Evolutionary conservation across 108 stramenopile genomes (phyloP).

Genomic region (Cylindrotheca fusiformis): DNA sequence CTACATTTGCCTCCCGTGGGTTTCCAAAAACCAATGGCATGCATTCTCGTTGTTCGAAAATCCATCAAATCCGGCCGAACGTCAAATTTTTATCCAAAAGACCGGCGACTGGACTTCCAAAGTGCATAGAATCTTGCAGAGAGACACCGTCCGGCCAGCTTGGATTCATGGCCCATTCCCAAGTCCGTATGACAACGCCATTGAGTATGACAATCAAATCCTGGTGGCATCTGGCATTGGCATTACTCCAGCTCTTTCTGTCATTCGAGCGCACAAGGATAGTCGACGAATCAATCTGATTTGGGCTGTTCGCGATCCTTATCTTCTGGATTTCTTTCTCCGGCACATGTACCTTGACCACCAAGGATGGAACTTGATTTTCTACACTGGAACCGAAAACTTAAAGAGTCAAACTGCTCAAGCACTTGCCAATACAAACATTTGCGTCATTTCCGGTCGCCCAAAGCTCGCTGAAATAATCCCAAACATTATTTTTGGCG

Average conservation of each 20-base stretch:
- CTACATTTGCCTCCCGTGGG: conserved; percentile 49
- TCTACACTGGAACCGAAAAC: conserved; percentile 47
- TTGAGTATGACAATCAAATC: conserved; percentile 42
- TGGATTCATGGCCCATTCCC: conserved; percentile 54
- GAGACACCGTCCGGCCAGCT: conserved; percentile 37
- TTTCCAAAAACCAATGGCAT: conserved; percentile 46
- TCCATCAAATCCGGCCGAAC: conserved; percentile 27
- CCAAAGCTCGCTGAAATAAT: conserved; percentile 33
- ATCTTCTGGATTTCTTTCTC: conserved; percentile 50
- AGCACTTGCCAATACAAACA: conserved; percentile 21
- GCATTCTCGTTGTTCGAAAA: conserved; percentile 48
- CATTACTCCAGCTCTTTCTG: conserved; percentile 49
- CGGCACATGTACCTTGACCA: conserved; percentile 41
- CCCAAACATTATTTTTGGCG: conserved; percentile 35
- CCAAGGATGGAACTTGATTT: conserved; percentile 42
- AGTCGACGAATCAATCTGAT: conserved; percentile 43
- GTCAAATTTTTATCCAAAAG: conserved; percentile 47
- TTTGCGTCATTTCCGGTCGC: conserved; percentile 31
- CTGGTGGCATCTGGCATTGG: conserved; percentile 43
- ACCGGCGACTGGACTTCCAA: conserved; percentile 47
- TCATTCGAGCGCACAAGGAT: conserved; percentile 36
- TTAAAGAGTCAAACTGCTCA: not conserved
- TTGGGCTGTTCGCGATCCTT: conserved; percentile 43
- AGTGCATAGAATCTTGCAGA: conserved; percentile 30
- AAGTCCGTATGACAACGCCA: conserved; percentile 41